Evolutionary conservation across 2,329 filamentous ascomycete species (phyloP).

Genomic region (Cryoendolithus antarcticus): DNA sequence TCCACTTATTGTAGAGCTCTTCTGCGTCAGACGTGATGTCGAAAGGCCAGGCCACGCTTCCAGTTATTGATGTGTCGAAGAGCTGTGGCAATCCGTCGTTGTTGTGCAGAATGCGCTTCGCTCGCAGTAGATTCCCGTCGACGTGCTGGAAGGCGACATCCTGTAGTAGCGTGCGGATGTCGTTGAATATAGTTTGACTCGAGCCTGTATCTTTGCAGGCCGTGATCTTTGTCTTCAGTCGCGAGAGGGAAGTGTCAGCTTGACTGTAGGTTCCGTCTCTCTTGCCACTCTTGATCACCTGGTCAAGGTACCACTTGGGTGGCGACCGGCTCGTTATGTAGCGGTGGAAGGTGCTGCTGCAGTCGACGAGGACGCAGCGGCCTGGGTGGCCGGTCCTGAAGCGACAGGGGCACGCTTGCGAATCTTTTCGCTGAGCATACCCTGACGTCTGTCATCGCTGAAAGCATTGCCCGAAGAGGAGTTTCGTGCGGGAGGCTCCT

Average conservation of each 20-base stretch:
- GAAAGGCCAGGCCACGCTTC: constrained; percentile 26
- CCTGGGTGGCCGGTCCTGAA: too few species aligned
- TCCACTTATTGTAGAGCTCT: constrained; percentile 37
- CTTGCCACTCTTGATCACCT: not conserved
- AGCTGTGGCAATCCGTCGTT: constrained; percentile 29
- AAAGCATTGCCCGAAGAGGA: too few species aligned
- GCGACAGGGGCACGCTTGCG: too few species aligned
- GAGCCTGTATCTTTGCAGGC: constrained; percentile 1
- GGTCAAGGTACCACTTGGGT: constrained; percentile 1
- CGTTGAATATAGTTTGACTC: constrained; percentile 11
- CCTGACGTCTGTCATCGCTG: too few species aligned
- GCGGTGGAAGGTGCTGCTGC: too few species aligned
- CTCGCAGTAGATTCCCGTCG: constrained; percentile 20
- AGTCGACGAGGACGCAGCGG: too few species aligned
- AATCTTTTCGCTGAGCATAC: too few species aligned
- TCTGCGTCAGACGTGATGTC: constrained; percentile 37
- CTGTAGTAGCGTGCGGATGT: constrained; percentile 27
- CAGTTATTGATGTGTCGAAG: constrained; percentile 20
- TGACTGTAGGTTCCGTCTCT: not conserved
- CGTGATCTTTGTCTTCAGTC: not conserved
- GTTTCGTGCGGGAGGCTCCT: too few species aligned
- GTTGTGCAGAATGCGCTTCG: constrained; percentile 25
- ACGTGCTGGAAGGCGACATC: constrained; percentile 27
- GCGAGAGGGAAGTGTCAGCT: not conserved
- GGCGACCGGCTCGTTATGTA: not conserved